These are phyloP conservation scores for Capsicum baccatum DNA, from an alignment of 257 asterid species.

Conservation along the genomic window DNA sequence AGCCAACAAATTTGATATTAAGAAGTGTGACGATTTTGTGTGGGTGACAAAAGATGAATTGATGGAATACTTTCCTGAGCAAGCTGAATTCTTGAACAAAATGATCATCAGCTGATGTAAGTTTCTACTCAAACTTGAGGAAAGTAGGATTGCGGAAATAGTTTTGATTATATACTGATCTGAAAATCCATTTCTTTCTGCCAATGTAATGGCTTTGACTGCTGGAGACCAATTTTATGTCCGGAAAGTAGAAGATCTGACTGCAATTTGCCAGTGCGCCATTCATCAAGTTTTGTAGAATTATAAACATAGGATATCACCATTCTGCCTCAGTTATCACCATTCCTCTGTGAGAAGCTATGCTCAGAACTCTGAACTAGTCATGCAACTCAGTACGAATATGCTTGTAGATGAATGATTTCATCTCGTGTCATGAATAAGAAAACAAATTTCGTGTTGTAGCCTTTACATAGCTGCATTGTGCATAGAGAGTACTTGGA, in stretches of 20 bases:
- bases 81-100: conserved; percentile 55
- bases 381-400: conserved; percentile 21
- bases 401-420: conserved; percentile 21
- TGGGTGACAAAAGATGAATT: conserved; percentile 85
- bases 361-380: not conserved
- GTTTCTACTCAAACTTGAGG: not conserved
- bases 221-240: not conserved
- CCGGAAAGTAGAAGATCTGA: not conserved
- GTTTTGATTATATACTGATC: not conserved
- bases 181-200: not conserved
- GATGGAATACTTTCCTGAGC: conserved; percentile 84
- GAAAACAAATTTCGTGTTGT: not conserved
- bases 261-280: not conserved
- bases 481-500: not conserved
- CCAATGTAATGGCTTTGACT: conserved; percentile 6
- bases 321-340: not conserved
- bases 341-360: not conserved
- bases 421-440: not conserved
- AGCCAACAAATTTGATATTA: conserved; percentile 56
- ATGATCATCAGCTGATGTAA: conserved; percentile 70
- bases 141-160: not conserved
- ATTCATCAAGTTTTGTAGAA: conserved; percentile 1
- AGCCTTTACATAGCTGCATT: conserved; percentile 18
- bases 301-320: not conserved
- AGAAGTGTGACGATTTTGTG: conserved; percentile 66